phyloP scores from a whole-genome alignment of 257 asterid species.

The Penstemon davidsonii region DNA sequence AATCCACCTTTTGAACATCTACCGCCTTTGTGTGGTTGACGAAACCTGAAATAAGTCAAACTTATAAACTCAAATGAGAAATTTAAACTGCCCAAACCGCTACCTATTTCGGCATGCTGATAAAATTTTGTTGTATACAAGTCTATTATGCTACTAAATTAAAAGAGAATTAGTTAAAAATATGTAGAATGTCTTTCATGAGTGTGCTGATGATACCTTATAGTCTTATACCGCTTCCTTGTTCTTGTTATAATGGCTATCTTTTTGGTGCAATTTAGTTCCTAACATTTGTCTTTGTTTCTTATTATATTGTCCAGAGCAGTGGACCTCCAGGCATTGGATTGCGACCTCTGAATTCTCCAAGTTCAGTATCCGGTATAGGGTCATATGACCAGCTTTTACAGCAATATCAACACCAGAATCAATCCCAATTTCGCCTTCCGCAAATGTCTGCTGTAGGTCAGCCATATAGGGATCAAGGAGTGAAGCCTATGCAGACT shows the following conservation, averaged over 20 bases:
- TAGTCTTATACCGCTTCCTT: conserved; percentile 3
- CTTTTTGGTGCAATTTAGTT: conserved; percentile 9
- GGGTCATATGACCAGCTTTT: conserved; percentile 87
- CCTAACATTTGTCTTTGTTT: conserved; percentile 23
- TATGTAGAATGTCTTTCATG: conserved; percentile 19
- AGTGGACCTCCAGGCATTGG: conserved; percentile 80
- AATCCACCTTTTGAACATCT: conserved; percentile 16
- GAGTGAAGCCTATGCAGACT: conserved; percentile 67
- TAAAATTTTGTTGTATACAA: conserved; percentile 6
- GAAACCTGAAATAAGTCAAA: conserved; percentile 15
- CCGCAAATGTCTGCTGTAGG: conserved; percentile 84
- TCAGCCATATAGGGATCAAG: conserved; percentile 89
- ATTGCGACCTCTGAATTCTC: conserved; percentile 70
- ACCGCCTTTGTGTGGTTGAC: conserved; percentile 10
- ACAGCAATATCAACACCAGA: conserved; percentile 92
- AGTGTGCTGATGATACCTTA: conserved; percentile 17
- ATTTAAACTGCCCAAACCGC: not conserved
- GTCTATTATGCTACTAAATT: conserved; percentile 7
- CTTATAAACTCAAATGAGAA: conserved; percentile 5
- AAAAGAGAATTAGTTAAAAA: conserved; percentile 8
- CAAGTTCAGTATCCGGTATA: conserved; percentile 68
- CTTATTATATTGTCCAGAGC: conserved; percentile 47
- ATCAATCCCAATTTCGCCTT: conserved; percentile 80
- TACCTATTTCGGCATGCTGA: conserved; percentile 10
- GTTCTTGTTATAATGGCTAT: conserved; percentile 14